Percentiles rank a stretch among this genome's conserved stretches.
These are phyloP conservation scores for Lipomyces yamanashiensis DNA, from an alignment of 805 yeast species.

Conservation along the genomic window DNA sequence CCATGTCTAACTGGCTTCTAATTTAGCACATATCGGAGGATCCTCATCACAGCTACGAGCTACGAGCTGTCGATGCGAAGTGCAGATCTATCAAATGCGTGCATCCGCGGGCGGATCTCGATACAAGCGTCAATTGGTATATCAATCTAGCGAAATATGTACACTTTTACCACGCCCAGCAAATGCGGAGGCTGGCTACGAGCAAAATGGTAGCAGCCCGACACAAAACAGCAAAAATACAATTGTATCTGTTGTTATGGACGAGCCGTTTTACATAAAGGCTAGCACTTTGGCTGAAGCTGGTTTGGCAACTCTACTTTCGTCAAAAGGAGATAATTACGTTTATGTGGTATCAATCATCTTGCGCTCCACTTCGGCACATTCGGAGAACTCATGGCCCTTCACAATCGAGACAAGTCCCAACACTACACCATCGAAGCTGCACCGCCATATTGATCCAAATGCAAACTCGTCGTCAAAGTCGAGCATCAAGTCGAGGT, in stretches of 20 bases:
- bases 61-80: conserved; percentile 25
- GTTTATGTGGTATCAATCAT: conserved; percentile 12
- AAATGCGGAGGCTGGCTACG: neutral
- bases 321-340: neutral
- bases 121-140: conserved; percentile 13
- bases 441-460: conserved; percentile 2
- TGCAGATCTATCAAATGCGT: conserved; percentile 14
- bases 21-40: conserved; percentile 18
- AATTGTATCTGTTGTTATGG: conserved; percentile 19
- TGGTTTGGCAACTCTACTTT: conserved; percentile 2
- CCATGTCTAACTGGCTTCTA: neutral
- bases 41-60: conserved; percentile 10
- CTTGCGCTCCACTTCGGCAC: conserved; percentile 10
- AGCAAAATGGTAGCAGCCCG: neutral
- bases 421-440: conserved; percentile 4
- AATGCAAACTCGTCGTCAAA: neutral
- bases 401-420: conserved; percentile 18
- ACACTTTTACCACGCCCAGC: conserved; percentile 16
- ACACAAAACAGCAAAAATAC: conserved; percentile 2
- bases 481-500: neutral
- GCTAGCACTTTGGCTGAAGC: conserved; percentile 27
- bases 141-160: conserved; percentile 28
- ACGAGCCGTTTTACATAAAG: conserved; percentile 34
- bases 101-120: conserved; percentile 3
- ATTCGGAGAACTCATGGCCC: conserved; percentile 30